Percentiles rank a stretch among this genome's conserved stretches.
phyloP scores from a whole-genome alignment of 768 basidiomycete genomes.

The Cubamyces lactineus region DNA sequence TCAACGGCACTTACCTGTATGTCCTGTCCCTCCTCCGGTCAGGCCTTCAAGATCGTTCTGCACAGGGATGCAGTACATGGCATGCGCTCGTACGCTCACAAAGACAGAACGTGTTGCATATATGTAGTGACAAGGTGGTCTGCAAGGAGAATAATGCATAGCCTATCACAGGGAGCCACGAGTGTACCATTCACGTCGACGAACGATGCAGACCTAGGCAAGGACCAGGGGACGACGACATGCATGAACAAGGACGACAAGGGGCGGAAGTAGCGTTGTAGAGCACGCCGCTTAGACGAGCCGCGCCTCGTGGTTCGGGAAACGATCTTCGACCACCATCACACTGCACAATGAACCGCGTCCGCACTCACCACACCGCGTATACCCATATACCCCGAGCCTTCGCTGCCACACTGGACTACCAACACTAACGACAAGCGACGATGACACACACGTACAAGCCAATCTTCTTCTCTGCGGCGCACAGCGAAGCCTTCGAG shows the following conservation, averaged over 20 bases:
- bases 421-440: conserved; percentile 2
- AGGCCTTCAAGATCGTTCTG: too few relatives aligned
- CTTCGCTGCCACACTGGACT: conserved; percentile 8
- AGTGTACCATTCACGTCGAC: too few relatives aligned
- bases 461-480: conserved; percentile 24
- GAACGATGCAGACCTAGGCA: too few relatives aligned
- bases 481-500: conserved; percentile 18
- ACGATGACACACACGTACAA: conserved; percentile 11
- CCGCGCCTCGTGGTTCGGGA: conserved; percentile 12
- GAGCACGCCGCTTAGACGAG: conserved; percentile 17
- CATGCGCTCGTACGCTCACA: too few relatives aligned
- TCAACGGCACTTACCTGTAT: too few relatives aligned
- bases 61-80: too few relatives aligned
- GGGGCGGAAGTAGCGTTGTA: conserved; percentile 3
- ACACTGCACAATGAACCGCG: conserved; percentile 9
- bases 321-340: conserved; percentile 4
- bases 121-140: too few relatives aligned
- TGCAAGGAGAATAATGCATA: too few relatives aligned
- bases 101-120: too few relatives aligned
- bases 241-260: background rate
- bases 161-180: too few relatives aligned
- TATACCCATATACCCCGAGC: conserved; percentile 15
- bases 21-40: too few relatives aligned
- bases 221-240: too few relatives aligned
- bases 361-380: conserved; percentile 18